Base-by-base conservation (phyloP, 2,329 filamentous ascomycete species). In the Nigrospora oryzae region DNA sequence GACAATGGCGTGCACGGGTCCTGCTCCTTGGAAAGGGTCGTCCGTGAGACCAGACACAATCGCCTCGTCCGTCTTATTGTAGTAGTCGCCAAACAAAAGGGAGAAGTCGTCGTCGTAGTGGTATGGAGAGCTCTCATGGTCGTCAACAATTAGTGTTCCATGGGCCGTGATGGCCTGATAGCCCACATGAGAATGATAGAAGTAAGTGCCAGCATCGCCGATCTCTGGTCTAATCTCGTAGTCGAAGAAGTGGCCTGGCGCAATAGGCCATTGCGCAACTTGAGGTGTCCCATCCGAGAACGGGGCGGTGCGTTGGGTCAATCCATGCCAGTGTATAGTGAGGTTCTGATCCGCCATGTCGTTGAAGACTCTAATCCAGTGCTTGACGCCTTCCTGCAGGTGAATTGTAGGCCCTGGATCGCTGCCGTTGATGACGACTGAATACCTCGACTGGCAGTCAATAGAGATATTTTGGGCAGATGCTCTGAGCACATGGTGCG, bases 281-380 rank as follows among this genome's bases (percentile, higher is more conserved):
- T 67, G 59, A 1, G 79, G 77, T 0, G 77, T 71, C 4, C 82
- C 81, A 51, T 85, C 82, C 2, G 79, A 77, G 59, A 83, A 85
- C 0, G 78, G 77, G 1, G 79, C 75, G 31, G 73, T 68, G 31
- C 71, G 64, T 56, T 78, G 74, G 14, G 70, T 73, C 8, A 86
- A 65, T 14, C 81, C 81, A 61, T 85, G 81, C 81, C 81, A 85
- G 56, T 85, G 81, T 75, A 79, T 71, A 3, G 76, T 80, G n/a
- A 73, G 56, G 51, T 81, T 80, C 11, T 67, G 53, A 36, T 70
- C 57, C 2, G 59, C 48, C 59, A 79, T 72, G 44, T 77, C 65
- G 51, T 80, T 80, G 56, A 76, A 79, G 3, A 80, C 77, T 36
- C 77, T 66, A 40, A 81, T 65, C 76, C 77, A 80, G 36, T 65